Evolutionary conservation across 2,329 filamentous ascomycete species (phyloP), one percentile per base, ranked within the genome.

Genomic region (Xylariaceae sp.): DNA sequence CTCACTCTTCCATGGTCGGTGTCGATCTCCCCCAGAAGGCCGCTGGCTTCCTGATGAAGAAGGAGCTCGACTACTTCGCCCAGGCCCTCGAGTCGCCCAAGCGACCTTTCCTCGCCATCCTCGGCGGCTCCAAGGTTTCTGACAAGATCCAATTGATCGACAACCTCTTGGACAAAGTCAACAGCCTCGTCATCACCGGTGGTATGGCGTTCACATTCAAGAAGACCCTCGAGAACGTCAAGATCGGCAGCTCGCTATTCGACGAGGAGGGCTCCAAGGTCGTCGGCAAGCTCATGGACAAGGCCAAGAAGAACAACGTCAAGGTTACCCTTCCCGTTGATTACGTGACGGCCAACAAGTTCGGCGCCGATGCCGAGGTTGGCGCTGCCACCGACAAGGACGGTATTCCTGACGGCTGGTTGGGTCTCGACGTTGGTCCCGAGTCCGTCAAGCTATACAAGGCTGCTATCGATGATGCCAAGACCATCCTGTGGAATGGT

Each of bases 121-220:
- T 99, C 47, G 94, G 94, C 64, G 94, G 94, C 62, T 90, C 94
- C 71, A 99, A 99, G 83, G 90, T 99, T 62, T 95, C 90, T 40
- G 94, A 99, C 82, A 99, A 99, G 86, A 99, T 99, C 72, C 90
- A 96, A 80, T 82, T 99, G 64, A 97, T 99, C 69, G 91, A 99
- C 77, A 99, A 99, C 81, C 81, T 99, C 60, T 86, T 99, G 61
- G 89, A 90, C 74, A 97, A 99, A 83, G 91, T 99, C 72, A 83
- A 99, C 82, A 94, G 86, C 71, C 82, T 99, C 60, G 87, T 99
- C 74, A 87, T 99, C 75, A 96, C 92, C 71, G 94, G 94, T 68
- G 94, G 80, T 65, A 99, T 99, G 94, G 91, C 94, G 56, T 99
- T 97, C 78, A 99, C 94, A 64, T 99, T 99, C 83, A 97, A 97